Evolutionary conservation across 31 red algal species (phyloP).

Genomic region (Endocladia muricata): DNA sequence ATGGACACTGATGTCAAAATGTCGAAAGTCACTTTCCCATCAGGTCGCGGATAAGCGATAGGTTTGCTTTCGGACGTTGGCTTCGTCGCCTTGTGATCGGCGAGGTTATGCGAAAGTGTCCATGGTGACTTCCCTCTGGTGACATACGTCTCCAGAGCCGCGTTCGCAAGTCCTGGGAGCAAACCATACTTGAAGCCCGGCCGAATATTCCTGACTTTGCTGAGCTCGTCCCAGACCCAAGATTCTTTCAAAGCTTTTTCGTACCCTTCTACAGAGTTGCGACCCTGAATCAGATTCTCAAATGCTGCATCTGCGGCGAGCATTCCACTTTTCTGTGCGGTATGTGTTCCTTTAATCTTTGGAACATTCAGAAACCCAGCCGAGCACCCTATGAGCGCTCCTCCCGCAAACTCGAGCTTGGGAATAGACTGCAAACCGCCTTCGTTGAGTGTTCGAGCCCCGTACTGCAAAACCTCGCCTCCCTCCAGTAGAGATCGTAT

Average conservation of each 20-base stretch:
- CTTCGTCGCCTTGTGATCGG: conserved; percentile 73
- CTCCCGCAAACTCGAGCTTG: conserved; percentile 86
- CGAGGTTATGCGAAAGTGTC: conserved; percentile 68
- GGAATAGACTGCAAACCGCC: conserved; percentile 93
- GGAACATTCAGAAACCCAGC: conserved; percentile 99
- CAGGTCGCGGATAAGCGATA: conserved; percentile 81
- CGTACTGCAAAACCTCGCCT: conserved; percentile 93
- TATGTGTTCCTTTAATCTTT: conserved; percentile 99
- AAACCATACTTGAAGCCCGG: conserved; percentile 91
- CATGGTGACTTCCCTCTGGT: conserved; percentile 79
- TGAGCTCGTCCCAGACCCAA: conserved; percentile 90
- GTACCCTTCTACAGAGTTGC: conserved; percentile 44
- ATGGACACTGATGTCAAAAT: conserved; percentile 84
- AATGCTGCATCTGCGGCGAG: conserved; percentile 87
- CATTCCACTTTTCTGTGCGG: conserved; percentile 99
- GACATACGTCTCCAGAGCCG: conserved; percentile 90
- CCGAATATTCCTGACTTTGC: conserved; percentile 82
- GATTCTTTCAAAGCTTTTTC: conserved; percentile 44
- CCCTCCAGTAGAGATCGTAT: conserved; percentile 67
- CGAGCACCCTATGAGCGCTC: conserved; percentile 88
- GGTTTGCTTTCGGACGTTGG: conserved; percentile 24
- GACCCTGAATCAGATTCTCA: conserved; percentile 40
- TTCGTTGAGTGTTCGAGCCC: conserved; percentile 90
- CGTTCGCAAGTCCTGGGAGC: conserved; percentile 71
- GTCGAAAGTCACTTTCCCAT: conserved; percentile 85